A percentile compares a stretch with the other conserved stretches of the same genome.
Evolutionary conservation across 768 basidiomycete genomes (phyloP).

Genomic region (Fomitopsis serialis): DNA sequence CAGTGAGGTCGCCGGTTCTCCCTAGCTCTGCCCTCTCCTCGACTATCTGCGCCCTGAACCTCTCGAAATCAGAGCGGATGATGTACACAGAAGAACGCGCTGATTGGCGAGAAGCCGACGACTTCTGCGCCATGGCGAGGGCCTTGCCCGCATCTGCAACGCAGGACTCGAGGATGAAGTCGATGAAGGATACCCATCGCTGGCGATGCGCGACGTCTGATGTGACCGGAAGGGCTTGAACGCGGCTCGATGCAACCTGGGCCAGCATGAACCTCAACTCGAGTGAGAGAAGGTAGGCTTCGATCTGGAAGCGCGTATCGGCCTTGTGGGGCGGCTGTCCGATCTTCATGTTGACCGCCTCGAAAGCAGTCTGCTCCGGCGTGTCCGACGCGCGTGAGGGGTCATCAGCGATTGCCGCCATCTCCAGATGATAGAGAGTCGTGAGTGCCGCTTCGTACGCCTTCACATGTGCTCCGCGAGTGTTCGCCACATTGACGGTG

Average conservation of each 20-base stretch:
- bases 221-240: constrained; percentile 8
- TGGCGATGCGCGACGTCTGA: constrained; percentile 6
- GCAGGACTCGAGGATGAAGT: constrained; percentile 23
- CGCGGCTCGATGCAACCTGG: constrained; percentile 22
- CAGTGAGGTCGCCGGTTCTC: neutral
- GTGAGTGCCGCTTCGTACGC: constrained; percentile 31
- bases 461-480: constrained; percentile 24
- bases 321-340: constrained; percentile 32
- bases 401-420: constrained; percentile 16
- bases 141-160: constrained; percentile 21
- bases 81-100: constrained; percentile 16
- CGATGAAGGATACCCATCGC: constrained; percentile 18
- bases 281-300: constrained; percentile 30
- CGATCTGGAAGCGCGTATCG: constrained; percentile 27
- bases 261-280: constrained; percentile 29
- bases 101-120: constrained; percentile 23
- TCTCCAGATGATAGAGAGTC: constrained; percentile 26
- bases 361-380: constrained; percentile 24
- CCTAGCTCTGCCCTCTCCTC: constrained; percentile 4
- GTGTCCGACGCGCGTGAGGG: constrained; percentile 12
- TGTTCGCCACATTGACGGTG: constrained; percentile 18
- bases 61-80: constrained; percentile 23
- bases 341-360: constrained; percentile 22
- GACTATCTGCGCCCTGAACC: constrained; percentile 19
- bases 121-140: constrained; percentile 14